Percentiles rank a stretch among this genome's conserved stretches.
Evolutionary conservation across 2,329 filamentous ascomycete genomes (phyloP).

Genomic region (Didymella sp.): DNA sequence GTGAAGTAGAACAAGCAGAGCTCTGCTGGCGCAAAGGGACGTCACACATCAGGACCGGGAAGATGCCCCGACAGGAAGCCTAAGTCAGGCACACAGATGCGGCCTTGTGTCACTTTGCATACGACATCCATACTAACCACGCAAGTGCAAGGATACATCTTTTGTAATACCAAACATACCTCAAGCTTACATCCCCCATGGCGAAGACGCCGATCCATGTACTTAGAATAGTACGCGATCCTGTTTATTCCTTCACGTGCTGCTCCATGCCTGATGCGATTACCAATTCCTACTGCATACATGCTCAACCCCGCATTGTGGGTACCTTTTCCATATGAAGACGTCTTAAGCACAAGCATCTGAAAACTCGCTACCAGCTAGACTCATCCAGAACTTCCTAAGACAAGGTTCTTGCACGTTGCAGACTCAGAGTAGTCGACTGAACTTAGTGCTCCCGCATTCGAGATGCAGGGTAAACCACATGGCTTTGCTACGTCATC

Average conservation of each 20-base stretch:
- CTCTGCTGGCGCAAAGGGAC: slow-evolving; percentile 1
- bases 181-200: background rate
- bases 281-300: background rate
- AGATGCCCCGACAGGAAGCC: background rate
- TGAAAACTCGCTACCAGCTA: slow-evolving; percentile 3
- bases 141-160: background rate
- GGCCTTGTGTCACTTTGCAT: slow-evolving; percentile 12
- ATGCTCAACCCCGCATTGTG: background rate
- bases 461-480: background rate
- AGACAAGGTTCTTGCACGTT: slow-evolving; percentile 2
- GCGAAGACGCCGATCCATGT: slow-evolving; percentile 3
- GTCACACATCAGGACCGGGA: background rate
- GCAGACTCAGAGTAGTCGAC: background rate
- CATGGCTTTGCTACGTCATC: slow-evolving; percentile 1
- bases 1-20: background rate
- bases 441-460: slow-evolving; percentile 7
- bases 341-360: background rate
- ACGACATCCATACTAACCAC: background rate
- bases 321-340: background rate
- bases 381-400: background rate
- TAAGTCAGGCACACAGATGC: background rate
- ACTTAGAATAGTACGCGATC: slow-evolving; percentile 2
- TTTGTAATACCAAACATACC: background rate
- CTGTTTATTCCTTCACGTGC: background rate
- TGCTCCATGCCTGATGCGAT: background rate